phyloP scores from a whole-genome alignment of 176 grass and related monocot genomes.

The Avena sativa region DNA sequence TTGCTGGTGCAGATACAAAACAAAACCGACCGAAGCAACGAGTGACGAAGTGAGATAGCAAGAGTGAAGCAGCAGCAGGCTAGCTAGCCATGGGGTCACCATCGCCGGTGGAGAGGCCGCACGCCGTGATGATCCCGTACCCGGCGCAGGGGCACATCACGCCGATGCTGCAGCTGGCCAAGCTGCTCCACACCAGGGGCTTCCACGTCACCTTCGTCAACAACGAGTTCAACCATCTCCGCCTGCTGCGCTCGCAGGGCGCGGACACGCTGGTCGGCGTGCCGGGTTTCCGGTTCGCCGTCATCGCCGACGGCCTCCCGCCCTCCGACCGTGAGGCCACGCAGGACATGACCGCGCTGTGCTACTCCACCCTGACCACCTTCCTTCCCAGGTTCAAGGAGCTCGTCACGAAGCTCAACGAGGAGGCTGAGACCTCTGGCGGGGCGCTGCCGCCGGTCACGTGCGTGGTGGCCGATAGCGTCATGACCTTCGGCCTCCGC shows the following conservation, averaged over 20 bases:
- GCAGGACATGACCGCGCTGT: constrained; percentile 45
- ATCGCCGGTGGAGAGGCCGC: not conserved
- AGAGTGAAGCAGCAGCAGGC: too few species aligned
- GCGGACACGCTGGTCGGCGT: not conserved
- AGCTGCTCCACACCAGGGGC: constrained; percentile 61
- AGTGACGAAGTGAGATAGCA: too few species aligned
- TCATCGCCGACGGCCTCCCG: constrained; percentile 51
- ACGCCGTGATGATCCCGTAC: constrained; percentile 61
- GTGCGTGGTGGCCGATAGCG: constrained; percentile 46
- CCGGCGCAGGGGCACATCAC: constrained; percentile 63
- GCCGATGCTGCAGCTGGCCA: constrained; percentile 67
- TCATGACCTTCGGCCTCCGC: constrained; percentile 43
- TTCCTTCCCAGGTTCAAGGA: constrained; percentile 38
- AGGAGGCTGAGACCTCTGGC: not conserved
- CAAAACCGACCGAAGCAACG: too few species aligned
- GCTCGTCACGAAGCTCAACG: constrained; percentile 24
- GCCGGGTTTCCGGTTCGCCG: constrained; percentile 31
- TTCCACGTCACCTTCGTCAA: constrained; percentile 79
- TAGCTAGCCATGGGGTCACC: too few species aligned
- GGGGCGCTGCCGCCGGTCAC: not conserved
- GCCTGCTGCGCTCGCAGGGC: constrained; percentile 33
- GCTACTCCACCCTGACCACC: constrained; percentile 37
- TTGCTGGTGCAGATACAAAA: too few species aligned
- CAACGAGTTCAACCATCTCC: constrained; percentile 62
- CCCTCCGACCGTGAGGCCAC: constrained; percentile 41